Evolutionary conservation across 1,284 basidiomycete species (phyloP), one percentile per base, ranked within the genome.

Genomic region (Meira miltonrushii): DNA sequence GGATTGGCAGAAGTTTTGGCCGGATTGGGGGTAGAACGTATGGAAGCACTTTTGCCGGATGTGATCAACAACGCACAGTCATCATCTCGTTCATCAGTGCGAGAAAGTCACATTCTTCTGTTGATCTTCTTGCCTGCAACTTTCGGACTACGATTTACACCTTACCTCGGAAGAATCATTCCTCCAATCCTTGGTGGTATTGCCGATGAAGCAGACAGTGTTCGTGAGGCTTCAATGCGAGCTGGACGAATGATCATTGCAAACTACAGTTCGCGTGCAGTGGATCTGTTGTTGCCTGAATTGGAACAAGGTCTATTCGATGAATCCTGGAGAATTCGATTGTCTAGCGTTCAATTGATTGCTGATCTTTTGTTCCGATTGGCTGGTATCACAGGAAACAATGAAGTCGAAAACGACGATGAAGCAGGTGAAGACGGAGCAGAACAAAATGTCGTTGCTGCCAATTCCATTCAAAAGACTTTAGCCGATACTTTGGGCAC

Each of bases 161-260:
- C 93, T 3, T 93, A 98, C 79, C 82, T 98, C 15, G 89, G 90
- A 7, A 90, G 92, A 78, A 95, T 98, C 74, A 90, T 98, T 54
- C 83, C 88, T 9, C 95, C 94, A 0, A 95, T 98, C 71, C 83
- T 98, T 51, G 86, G 86, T 59, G 95, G 95, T 71, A 82, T 99
- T 43, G 89, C 94, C 0, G 95, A 98, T 78, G 83, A 87, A 4
- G 92, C 94, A 68, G 95, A 98, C 81, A 92, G 88, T 72, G 82
- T 81, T 25, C 84, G 92, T 48, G 92, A 96, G 65, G 93, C 94
- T 13, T 93, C 94, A 4, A 96, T 98, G 93, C 86, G 91, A 40
- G 94, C 95, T n/a, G 94, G 94, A 64, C 85, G 94, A 68, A 98
- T 98, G 93, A 89, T 98, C 69, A 91, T 98, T 65, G 88, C 87